Conservation (phyloP, 2,329 filamentous ascomycete genomes). For the Nemania sp. region DNA sequence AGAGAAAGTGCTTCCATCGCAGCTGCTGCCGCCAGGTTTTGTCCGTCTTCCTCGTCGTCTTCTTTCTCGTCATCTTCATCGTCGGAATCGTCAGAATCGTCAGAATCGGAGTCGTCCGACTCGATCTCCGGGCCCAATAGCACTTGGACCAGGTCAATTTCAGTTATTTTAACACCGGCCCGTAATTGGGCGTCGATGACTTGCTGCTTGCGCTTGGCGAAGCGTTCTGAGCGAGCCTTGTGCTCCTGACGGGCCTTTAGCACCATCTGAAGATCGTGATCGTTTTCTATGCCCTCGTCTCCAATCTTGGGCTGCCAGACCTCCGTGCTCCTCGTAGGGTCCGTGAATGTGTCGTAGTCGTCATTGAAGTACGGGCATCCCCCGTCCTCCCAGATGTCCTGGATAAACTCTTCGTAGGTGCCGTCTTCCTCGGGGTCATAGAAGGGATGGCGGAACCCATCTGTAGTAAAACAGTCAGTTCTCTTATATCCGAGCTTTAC, state of each 20-base stretch:
- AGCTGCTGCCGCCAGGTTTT: neutral
- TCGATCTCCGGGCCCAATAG: neutral
- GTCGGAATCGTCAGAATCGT: neutral
- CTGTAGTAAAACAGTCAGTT: slow-evolving; percentile 3
- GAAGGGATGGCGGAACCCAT: slow-evolving; percentile 6
- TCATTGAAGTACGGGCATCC: slow-evolving; percentile 18
- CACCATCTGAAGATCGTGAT: slow-evolving; percentile 26
- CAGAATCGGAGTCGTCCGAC: neutral
- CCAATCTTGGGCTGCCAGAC: slow-evolving; percentile 30
- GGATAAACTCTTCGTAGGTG: slow-evolving; percentile 9
- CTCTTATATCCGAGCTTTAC: neutral
- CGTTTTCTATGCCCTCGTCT: slow-evolving; percentile 29
- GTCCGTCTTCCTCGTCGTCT: neutral
- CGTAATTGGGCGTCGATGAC: neutral
- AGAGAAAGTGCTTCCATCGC: no score
- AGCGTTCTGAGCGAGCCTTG: neutral
- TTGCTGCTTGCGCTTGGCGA: neutral
- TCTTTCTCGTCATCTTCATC: neutral
- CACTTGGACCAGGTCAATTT: neutral
- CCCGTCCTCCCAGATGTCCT: slow-evolving; percentile 16
- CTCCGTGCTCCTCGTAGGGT: slow-evolving; percentile 18
- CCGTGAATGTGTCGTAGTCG: slow-evolving; percentile 11
- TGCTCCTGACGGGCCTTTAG: slow-evolving; percentile 17
- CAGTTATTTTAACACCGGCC: neutral
- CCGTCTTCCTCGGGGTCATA: slow-evolving; percentile 22